Percentiles rank a stretch among this genome's conserved stretches.
These are phyloP conservation scores for Daldinia sp. DNA, from an alignment of 2,329 filamentous ascomycete genomes.

Conservation along the genomic window DNA sequence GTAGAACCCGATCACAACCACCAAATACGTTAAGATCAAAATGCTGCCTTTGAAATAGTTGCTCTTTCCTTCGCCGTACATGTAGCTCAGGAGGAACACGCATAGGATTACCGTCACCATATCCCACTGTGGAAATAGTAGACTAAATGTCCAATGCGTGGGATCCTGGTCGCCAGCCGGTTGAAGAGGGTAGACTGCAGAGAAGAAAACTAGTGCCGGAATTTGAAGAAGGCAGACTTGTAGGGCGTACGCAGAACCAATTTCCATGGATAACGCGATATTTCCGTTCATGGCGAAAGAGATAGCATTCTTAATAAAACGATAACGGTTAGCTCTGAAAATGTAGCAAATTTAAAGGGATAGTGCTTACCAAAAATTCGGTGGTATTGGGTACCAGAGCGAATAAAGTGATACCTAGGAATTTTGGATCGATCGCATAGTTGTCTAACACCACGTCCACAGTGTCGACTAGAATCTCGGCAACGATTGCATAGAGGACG, in stretches of 20 bases:
- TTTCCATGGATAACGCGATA: conserved; percentile 98
- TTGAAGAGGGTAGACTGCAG: conserved; percentile 74
- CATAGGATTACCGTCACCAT: conserved; percentile 97
- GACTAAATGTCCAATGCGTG: conserved; percentile 76
- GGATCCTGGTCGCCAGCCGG: conserved; percentile 57
- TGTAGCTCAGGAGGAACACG: conserved; percentile 95
- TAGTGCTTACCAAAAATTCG: conserved; percentile 83
- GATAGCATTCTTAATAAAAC: conserved; percentile 83
- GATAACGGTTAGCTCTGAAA: conserved; percentile 26
- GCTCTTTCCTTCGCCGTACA: conserved; percentile 98
- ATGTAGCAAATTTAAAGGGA: conserved; percentile 12
- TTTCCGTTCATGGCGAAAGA: conserved; percentile 99
- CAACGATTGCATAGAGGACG: conserved; percentile 93
- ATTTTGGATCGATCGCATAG: conserved; percentile 95
- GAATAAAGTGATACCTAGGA: conserved; percentile 95
- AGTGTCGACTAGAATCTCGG: conserved; percentile 95
- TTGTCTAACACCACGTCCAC: conserved; percentile 96
- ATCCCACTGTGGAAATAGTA: conserved; percentile 99
- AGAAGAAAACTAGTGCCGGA: conserved; percentile 91
- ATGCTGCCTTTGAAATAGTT: conserved; percentile 99
- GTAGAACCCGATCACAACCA: conserved; percentile 92
- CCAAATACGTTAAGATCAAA: conserved; percentile 89
- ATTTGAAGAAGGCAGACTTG: conserved; percentile 97
- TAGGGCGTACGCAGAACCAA: conserved; percentile 94
- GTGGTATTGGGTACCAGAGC: conserved; percentile 98